Evolutionary conservation across 768 basidiomycete species (phyloP).

Genomic region (Boletus rufocinnamomeus): DNA sequence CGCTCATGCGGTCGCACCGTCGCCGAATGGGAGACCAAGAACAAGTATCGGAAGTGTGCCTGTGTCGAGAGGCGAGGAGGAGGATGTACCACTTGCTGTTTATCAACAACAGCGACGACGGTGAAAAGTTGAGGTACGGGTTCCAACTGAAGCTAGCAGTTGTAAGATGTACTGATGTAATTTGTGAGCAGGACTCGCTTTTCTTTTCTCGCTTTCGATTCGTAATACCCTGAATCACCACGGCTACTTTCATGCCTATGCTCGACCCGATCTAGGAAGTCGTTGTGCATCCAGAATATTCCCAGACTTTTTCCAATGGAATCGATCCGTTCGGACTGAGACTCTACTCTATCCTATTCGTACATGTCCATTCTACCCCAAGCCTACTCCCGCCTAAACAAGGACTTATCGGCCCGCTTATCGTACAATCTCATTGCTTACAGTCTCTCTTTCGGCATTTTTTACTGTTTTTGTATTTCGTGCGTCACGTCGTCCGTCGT

Average conservation of each 20-base stretch:
- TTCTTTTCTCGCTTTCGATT: slow-evolving; percentile 1
- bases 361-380: slow-evolving; percentile 25
- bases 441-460: slow-evolving; percentile 22
- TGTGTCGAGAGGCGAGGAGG: slow-evolving; percentile 54
- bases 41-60: slow-evolving; percentile 40
- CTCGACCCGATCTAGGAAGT: slow-evolving; percentile 29
- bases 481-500: slow-evolving; percentile 12
- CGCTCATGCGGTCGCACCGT: slow-evolving; percentile 54
- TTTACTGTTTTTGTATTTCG: slow-evolving; percentile 17
- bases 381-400: slow-evolving; percentile 21
- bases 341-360: slow-evolving; percentile 27
- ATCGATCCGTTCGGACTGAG: slow-evolving; percentile 22
- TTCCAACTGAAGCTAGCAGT: neutral
- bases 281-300: slow-evolving; percentile 30
- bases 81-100: slow-evolving; percentile 77
- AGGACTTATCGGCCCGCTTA: slow-evolving; percentile 33
- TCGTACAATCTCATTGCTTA: slow-evolving; percentile 36
- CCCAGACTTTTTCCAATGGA: slow-evolving; percentile 20
- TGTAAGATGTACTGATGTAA: slow-evolving; percentile 8
- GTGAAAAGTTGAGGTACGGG: slow-evolving; percentile 27
- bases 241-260: slow-evolving; percentile 5
- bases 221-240: slow-evolving; percentile 9
- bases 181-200: slow-evolving; percentile 8
- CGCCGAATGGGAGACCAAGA: slow-evolving; percentile 42
- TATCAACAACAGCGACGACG: slow-evolving; percentile 76